Percentiles rank a stretch among this genome's conserved stretches.
Evolutionary conservation across 345 rosid genomes (phyloP).

Genomic region (Ceriops zippeliana): DNA sequence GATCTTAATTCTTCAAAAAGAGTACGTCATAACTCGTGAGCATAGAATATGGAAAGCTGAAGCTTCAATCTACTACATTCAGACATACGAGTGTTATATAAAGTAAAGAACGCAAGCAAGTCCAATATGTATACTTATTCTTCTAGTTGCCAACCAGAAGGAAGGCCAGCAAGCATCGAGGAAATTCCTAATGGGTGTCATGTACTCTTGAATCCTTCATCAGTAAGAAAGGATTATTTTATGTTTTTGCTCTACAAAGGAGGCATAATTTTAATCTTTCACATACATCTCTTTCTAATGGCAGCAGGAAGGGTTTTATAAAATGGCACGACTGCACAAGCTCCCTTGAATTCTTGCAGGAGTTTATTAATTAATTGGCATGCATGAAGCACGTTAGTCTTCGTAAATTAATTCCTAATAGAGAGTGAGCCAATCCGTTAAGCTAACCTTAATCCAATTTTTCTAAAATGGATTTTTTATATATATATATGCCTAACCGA

Average conservation of each 20-base stretch:
- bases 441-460: too few species aligned
- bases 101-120: conserved; percentile 14
- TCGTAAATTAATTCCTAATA: too few species aligned
- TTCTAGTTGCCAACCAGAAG: conserved; percentile 9
- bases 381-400: neutral
- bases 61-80: neutral
- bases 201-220: neutral
- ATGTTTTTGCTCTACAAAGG: conserved; percentile 1
- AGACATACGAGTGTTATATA: conserved; percentile 14
- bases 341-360: neutral
- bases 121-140: conserved; percentile 12
- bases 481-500: too few species aligned
- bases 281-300: conserved; percentile 13
- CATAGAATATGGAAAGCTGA: too few species aligned
- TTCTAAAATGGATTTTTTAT: too few species aligned
- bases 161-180: conserved; percentile 7
- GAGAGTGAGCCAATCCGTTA: too few species aligned
- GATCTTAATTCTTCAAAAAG: too few species aligned
- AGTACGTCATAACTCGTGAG: too few species aligned
- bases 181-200: conserved; percentile 9
- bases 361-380: neutral
- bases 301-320: neutral
- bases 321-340: neutral
- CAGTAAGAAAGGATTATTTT: neutral
- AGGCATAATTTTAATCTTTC: conserved; percentile 15